Evolutionary conservation across 2,329 filamentous ascomycete species (phyloP).

Genomic region (Penicillium sp.): DNA sequence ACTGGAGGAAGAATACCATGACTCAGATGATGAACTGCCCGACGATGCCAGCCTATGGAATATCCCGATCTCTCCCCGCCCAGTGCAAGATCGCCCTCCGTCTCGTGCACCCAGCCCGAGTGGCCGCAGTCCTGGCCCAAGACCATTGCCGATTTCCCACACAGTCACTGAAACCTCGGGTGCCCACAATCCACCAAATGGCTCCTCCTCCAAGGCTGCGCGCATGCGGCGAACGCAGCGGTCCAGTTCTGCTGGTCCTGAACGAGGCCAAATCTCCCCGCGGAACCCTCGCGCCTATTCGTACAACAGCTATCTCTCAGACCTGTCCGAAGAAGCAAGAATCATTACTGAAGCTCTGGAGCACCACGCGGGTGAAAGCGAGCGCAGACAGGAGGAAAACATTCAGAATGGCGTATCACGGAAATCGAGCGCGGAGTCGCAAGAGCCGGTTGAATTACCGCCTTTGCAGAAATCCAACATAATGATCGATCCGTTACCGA

Average conservation of each 20-base stretch:
- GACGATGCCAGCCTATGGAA: slow-evolving; percentile 53
- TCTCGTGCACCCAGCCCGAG: slow-evolving; percentile 45
- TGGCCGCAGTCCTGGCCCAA: slow-evolving; percentile 38
- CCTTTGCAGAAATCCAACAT: slow-evolving; percentile 62
- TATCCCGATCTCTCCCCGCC: slow-evolving; percentile 49
- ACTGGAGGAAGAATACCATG: slow-evolving; percentile 50
- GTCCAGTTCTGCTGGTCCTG: slow-evolving; percentile 42
- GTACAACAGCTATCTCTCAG: slow-evolving; percentile 57
- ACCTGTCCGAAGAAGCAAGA: slow-evolving; percentile 60
- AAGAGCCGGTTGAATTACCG: slow-evolving; percentile 52
- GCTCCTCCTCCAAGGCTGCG: slow-evolving; percentile 30
- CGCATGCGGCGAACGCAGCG: slow-evolving; percentile 32
- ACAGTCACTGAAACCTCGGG: slow-evolving; percentile 29
- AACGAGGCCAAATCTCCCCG: slow-evolving; percentile 41
- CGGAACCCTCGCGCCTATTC: slow-evolving; percentile 54
- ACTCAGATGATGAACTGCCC: slow-evolving; percentile 51
- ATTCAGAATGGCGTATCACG: slow-evolving; percentile 45
- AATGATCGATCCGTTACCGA: slow-evolving; percentile 64
- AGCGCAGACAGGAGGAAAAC: slow-evolving; percentile 46
- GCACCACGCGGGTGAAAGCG: slow-evolving; percentile 53
- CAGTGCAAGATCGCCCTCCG: slow-evolving; percentile 38
- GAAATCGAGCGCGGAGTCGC: slow-evolving; percentile 41
- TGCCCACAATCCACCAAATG: slow-evolving; percentile 18
- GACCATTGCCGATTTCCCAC: slow-evolving; percentile 45
- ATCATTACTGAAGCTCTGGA: slow-evolving; percentile 60